These are phyloP conservation scores for Fusarium sp. DNA, from an alignment of 2,329 filamentous ascomycete genomes.

Conservation along the genomic window DNA sequence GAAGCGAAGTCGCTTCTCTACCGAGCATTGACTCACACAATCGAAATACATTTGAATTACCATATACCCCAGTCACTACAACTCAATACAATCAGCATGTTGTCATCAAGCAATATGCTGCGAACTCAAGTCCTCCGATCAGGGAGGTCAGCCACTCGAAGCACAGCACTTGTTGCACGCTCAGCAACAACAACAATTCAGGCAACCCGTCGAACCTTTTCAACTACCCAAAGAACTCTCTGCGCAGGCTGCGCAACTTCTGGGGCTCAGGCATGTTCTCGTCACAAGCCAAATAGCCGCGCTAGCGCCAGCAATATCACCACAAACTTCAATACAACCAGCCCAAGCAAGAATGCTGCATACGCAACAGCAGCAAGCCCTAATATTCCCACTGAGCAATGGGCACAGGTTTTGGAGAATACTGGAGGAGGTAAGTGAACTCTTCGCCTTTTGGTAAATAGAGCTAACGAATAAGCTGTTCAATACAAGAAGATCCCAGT, in stretches of 20 bases:
- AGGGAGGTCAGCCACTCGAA: slow-evolving; percentile 20
- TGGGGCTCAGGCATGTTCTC: slow-evolving; percentile 25
- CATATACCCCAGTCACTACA: not conserved
- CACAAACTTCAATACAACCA: slow-evolving; percentile 14
- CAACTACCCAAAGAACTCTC: slow-evolving; percentile 23
- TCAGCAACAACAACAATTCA: slow-evolving; percentile 15
- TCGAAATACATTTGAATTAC: not conserved
- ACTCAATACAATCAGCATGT: slow-evolving; percentile 2
- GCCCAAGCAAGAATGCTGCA: slow-evolving; percentile 24
- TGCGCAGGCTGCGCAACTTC: slow-evolving; percentile 29
- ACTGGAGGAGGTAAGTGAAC: slow-evolving; percentile 67
- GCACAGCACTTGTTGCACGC: slow-evolving; percentile 23
- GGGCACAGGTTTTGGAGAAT: slow-evolving; percentile 87
- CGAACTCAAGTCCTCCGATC: slow-evolving; percentile 29
- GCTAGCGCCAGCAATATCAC: slow-evolving; percentile 17
- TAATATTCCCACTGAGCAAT: slow-evolving; percentile 80
- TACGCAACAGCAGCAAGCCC: slow-evolving; percentile 38
- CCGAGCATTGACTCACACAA: not conserved
- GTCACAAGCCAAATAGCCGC: slow-evolving; percentile 23
- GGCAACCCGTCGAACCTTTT: slow-evolving; percentile 26
- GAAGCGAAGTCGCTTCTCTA: slow-evolving; percentile 1
- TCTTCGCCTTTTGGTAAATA: fast-evolving
- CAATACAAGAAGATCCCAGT: slow-evolving; percentile 83
- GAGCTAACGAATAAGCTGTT: slow-evolving; percentile 56
- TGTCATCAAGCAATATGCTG: slow-evolving; percentile 33